A percentile compares a stretch with the other conserved stretches of the same genome.
Evolutionary conservation across 129 eudicot species (phyloP).

Genomic region (Gnaphalium uliginosum): DNA sequence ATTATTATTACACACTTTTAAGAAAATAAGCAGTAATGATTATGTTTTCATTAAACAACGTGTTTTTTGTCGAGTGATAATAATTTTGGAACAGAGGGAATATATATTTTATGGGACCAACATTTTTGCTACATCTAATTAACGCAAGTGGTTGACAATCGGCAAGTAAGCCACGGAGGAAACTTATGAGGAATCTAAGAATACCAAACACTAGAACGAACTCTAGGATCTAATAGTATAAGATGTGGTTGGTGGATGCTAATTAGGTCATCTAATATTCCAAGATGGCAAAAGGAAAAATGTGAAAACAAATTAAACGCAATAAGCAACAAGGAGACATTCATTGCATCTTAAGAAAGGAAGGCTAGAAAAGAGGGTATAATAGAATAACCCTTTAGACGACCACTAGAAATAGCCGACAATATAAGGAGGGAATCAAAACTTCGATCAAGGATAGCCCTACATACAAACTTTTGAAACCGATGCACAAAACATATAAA

Average conservation of each 20-base stretch:
- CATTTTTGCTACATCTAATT: background rate
- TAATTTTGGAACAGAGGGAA: too few species aligned
- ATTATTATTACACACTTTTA: too few species aligned
- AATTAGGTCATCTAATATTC: background rate
- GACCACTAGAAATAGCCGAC: constrained; percentile 18
- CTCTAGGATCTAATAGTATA: background rate
- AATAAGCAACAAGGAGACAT: background rate
- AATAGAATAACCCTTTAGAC: constrained; percentile 8
- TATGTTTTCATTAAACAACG: too few species aligned
- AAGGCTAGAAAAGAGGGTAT: background rate
- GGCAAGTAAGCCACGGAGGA: background rate
- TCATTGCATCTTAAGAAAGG: background rate
- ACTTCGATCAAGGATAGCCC: constrained; percentile 1
- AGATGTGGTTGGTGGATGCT: background rate
- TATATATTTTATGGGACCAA: too few species aligned
- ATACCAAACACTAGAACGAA: background rate
- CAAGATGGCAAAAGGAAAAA: background rate
- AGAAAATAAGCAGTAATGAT: too few species aligned
- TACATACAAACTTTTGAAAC: background rate
- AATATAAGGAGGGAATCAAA: constrained; percentile 19
- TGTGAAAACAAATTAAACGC: background rate
- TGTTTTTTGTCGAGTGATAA: too few species aligned
- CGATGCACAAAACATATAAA: background rate
- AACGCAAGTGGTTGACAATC: background rate
- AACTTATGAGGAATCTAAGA: background rate